Conservation (phyloP, 805 yeast genomes). For the Ogataea trehalophila region DNA sequence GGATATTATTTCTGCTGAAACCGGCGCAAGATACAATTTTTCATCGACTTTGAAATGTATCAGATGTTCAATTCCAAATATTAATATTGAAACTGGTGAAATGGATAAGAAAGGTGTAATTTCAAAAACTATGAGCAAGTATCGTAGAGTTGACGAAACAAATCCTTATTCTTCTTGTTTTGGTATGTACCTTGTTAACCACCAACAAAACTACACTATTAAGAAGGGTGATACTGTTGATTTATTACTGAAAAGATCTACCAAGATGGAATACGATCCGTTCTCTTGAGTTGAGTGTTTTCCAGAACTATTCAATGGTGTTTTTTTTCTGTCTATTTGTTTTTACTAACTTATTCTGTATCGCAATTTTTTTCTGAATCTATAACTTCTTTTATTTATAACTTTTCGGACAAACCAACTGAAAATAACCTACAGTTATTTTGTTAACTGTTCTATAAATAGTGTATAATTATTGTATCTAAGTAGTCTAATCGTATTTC, state of each 20-base stretch:
- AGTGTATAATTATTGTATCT: neutral
- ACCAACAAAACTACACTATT: slow-evolving; percentile 15
- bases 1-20: slow-evolving; percentile 11
- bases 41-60: slow-evolving; percentile 25
- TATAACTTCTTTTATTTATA: too few species aligned
- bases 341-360: neutral
- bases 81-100: slow-evolving; percentile 17
- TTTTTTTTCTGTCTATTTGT: neutral
- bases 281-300: slow-evolving; percentile 5
- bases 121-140: slow-evolving; percentile 22
- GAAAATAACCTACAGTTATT: neutral
- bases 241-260: slow-evolving; percentile 12
- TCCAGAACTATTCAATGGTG: too few species aligned
- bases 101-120: slow-evolving; percentile 20
- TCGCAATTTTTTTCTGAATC: neutral
- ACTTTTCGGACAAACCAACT: neutral
- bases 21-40: slow-evolving; percentile 11
- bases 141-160: slow-evolving; percentile 28
- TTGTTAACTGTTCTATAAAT: neutral
- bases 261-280: slow-evolving; percentile 15
- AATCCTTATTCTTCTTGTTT: slow-evolving; percentile 22
- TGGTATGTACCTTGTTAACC: slow-evolving; percentile 26
- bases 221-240: slow-evolving; percentile 24
- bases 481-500: neutral
- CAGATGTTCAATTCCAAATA: slow-evolving; percentile 27